These are phyloP conservation scores for Polychaeton citri DNA, from an alignment of 2,329 filamentous ascomycete species.

Conservation along the genomic window DNA sequence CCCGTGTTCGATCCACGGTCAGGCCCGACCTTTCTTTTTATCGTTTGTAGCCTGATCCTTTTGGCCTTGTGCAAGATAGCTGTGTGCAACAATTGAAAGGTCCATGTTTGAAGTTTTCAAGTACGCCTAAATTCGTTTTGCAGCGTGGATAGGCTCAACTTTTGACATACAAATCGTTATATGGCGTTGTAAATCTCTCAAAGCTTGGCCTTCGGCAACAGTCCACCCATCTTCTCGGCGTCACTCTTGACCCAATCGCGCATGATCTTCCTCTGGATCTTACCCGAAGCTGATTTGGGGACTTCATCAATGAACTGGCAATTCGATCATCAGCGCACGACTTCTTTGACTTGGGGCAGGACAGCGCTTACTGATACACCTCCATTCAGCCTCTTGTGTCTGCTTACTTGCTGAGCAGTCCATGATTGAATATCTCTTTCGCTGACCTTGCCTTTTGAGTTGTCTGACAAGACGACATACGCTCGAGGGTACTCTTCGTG, in stretches of 20 bases:
- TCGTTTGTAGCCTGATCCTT: too few species aligned
- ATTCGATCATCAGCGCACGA: too few species aligned
- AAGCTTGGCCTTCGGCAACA: conserved; percentile 10
- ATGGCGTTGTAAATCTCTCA: too few species aligned
- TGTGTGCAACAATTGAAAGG: too few species aligned
- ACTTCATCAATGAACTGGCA: conserved; percentile 21
- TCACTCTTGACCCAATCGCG: conserved; percentile 45
- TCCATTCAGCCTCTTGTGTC: conserved; percentile 27
- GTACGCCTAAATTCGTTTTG: too few species aligned
- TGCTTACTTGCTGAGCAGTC: conserved; percentile 25
- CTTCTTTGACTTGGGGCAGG: conserved; percentile 2
- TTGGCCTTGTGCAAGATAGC: too few species aligned
- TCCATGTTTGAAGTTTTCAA: too few species aligned
- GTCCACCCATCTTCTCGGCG: conserved; percentile 21
- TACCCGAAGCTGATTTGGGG: conserved; percentile 25
- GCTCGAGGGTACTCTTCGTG: conserved; percentile 22
- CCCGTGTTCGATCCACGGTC: too few species aligned
- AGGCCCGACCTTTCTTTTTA: too few species aligned
- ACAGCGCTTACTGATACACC: conserved; percentile 12
- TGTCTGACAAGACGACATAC: conserved; percentile 20
- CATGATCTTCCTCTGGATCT: conserved; percentile 44
- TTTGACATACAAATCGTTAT: too few species aligned
- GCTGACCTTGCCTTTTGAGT: conserved; percentile 15
- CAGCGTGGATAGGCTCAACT: too few species aligned
- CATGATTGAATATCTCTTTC: conserved; percentile 24